A percentile compares a stretch with the other conserved stretches of the same genome.
These are phyloP conservation scores for Diaporthe batatas DNA, from an alignment of 2,329 filamentous ascomycete species.

Conservation along the genomic window DNA sequence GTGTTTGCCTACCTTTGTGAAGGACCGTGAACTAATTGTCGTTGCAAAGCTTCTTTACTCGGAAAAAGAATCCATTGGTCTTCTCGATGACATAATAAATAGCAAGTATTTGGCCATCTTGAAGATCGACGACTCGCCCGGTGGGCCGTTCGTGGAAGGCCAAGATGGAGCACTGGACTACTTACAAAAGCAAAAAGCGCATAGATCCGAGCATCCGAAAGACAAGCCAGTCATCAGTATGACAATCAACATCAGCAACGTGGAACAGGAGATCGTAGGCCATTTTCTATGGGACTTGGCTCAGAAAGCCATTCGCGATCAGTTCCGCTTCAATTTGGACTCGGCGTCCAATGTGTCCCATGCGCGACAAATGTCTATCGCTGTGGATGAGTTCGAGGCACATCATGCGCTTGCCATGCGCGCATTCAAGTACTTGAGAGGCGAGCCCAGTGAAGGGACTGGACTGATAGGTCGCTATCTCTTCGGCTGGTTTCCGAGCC, in stretches of 20 bases:
- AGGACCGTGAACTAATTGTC: neutral
- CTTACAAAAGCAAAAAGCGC: constrained; percentile 42
- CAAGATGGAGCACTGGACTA: constrained; percentile 44
- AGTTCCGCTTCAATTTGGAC: constrained; percentile 47
- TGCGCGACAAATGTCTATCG: constrained; percentile 40
- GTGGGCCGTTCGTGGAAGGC: constrained; percentile 41
- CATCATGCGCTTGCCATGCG: constrained; percentile 45
- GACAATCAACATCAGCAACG: constrained; percentile 48
- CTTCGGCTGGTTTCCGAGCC: constrained; percentile 44
- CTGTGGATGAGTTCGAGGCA: constrained; percentile 47
- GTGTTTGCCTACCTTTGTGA: too few relatives aligned
- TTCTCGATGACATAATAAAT: constrained; percentile 45
- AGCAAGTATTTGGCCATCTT: constrained; percentile 46
- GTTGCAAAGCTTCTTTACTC: constrained; percentile 44
- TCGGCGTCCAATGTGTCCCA: constrained; percentile 39
- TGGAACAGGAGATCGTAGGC: constrained; percentile 46
- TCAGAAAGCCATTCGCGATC: constrained; percentile 46
- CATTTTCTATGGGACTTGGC: constrained; percentile 49
- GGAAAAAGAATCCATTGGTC: constrained; percentile 44
- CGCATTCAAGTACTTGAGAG: constrained; percentile 44
- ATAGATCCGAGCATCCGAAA: constrained; percentile 3
- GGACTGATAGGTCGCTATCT: constrained; percentile 44
- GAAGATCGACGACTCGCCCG: constrained; percentile 36
- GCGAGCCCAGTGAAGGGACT: constrained; percentile 39
- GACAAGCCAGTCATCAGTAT: constrained; percentile 47